These are phyloP conservation scores for Diaporthe humulicola DNA, from an alignment of 2,329 filamentous ascomycete species.

Conservation along the genomic window DNA sequence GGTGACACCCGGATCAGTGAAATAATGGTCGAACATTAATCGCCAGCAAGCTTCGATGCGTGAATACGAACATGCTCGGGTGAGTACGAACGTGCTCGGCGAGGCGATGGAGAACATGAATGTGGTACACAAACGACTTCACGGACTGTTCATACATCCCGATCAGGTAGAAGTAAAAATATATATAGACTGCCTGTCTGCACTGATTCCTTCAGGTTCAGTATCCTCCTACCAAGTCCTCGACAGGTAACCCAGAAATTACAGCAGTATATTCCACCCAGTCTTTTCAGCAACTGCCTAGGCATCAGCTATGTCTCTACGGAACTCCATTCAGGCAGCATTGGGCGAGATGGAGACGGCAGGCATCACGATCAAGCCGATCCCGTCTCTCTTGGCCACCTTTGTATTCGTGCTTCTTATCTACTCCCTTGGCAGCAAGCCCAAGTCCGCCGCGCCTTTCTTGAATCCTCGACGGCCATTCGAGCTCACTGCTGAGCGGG, in stretches of 20 bases:
- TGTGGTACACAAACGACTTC: background rate
- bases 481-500: background rate
- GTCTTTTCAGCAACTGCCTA: background rate
- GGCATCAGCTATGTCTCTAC: background rate
- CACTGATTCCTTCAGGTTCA: background rate
- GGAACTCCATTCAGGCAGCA: background rate
- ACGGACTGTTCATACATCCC: background rate
- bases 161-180: background rate
- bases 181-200: background rate
- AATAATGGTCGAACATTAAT: background rate
- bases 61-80: background rate
- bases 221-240: background rate
- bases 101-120: background rate
- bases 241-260: background rate
- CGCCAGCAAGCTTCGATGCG: background rate
- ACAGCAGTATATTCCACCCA: background rate
- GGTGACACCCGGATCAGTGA: too few relatives aligned
- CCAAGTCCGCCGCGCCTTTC: background rate
- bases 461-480: background rate
- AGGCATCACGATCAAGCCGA: background rate
- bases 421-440: conserved; percentile 7
- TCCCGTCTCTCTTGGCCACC: background rate
- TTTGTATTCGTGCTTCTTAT: background rate
- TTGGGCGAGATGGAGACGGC: background rate
- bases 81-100: background rate